These are phyloP conservation scores for Carnegiea gigantea DNA, from an alignment of 179 eudicot genomes.

Conservation along the genomic window DNA sequence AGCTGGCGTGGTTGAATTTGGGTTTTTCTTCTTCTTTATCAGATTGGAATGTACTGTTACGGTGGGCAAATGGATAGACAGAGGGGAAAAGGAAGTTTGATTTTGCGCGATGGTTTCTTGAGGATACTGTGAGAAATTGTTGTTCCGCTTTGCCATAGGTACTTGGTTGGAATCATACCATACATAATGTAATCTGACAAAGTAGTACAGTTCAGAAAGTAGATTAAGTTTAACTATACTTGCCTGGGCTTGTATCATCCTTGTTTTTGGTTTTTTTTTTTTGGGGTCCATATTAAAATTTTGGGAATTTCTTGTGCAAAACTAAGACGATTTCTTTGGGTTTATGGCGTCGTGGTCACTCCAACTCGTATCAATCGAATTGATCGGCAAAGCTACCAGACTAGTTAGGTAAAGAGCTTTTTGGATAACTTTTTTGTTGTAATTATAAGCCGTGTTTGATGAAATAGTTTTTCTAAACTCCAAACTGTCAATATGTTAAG, in stretches of 20 bases:
- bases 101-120: not conserved
- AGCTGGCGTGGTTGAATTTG: slow-evolving; percentile 55
- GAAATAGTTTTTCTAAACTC: too few species aligned
- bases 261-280: not conserved
- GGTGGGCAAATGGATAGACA: slow-evolving; percentile 6
- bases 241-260: not conserved
- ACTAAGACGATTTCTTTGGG: too few species aligned
- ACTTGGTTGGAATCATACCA: not conserved
- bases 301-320: too few species aligned
- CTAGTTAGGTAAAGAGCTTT: too few species aligned
- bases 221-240: not conserved
- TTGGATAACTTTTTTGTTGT: too few species aligned
- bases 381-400: too few species aligned
- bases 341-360: too few species aligned
- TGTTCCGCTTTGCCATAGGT: not conserved
- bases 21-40: not conserved
- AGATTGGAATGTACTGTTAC: slow-evolving; percentile 1
- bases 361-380: too few species aligned
- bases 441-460: too few species aligned
- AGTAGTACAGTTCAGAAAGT: not conserved
- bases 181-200: not conserved
- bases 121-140: not conserved
- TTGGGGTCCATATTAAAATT: too few species aligned
- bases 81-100: not conserved
- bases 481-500: too few species aligned